phyloP scores from a whole-genome alignment of 352 stramenopile species.

The Pythium brachiatum region DNA sequence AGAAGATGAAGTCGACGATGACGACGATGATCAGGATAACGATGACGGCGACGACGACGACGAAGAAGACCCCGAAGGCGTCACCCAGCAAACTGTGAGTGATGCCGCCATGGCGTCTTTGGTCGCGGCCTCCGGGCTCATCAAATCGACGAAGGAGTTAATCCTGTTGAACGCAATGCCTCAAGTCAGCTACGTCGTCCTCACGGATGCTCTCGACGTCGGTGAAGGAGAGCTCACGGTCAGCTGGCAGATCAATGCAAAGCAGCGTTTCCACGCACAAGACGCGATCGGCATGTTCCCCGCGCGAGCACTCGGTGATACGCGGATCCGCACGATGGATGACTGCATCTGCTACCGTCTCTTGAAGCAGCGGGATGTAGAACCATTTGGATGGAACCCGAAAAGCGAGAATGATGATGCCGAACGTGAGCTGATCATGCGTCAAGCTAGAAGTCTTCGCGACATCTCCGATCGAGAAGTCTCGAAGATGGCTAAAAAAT shows the following conservation, averaged over 20 bases:
- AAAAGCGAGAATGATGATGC: constrained; percentile 32
- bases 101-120: constrained; percentile 22
- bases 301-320: constrained; percentile 30
- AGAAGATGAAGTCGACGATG: background rate
- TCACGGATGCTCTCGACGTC: constrained; percentile 40
- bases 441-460: constrained; percentile 36
- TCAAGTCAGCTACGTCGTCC: constrained; percentile 48
- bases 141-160: constrained; percentile 36
- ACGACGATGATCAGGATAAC: constrained; percentile 18
- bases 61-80: constrained; percentile 15
- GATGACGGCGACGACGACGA: constrained; percentile 21
- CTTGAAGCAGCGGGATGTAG: constrained; percentile 33
- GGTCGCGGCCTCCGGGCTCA: constrained; percentile 24
- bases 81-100: background rate
- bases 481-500: constrained; percentile 23
- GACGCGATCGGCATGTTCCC: constrained; percentile 66
- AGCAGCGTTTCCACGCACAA: constrained; percentile 48
- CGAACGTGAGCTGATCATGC: constrained; percentile 39
- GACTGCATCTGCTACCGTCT: constrained; percentile 61
- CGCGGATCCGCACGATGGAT: constrained; percentile 37
- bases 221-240: constrained; percentile 58
- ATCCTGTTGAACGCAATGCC: constrained; percentile 48
- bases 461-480: constrained; percentile 27
- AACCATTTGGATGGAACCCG: constrained; percentile 49
- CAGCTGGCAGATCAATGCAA: constrained; percentile 54